phyloP scores from a whole-genome alignment of 345 rosid species.

The Citrus mangshanensis region DNA sequence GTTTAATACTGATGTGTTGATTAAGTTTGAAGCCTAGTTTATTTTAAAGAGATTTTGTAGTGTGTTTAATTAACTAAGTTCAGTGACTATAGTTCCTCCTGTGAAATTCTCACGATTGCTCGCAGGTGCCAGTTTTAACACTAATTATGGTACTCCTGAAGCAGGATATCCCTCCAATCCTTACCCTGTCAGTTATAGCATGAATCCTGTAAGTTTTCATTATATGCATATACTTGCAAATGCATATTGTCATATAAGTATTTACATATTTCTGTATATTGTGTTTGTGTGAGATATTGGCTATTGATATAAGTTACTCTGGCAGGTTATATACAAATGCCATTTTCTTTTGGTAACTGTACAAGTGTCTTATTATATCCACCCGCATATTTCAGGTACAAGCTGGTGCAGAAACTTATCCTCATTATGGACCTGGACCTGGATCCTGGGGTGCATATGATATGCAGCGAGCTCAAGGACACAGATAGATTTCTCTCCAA shows the following conservation, averaged over 20 bases:
- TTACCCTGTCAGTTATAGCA: conserved; percentile 63
- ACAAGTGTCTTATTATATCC: conserved; percentile 1
- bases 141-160: conserved; percentile 64
- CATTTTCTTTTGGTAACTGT: background rate
- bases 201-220: conserved; percentile 77
- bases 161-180: conserved; percentile 60
- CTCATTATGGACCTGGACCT: conserved; percentile 70
- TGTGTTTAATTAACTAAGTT: background rate
- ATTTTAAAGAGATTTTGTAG: background rate
- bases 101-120: conserved; percentile 6
- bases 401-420: conserved; percentile 59
- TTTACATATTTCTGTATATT: conserved; percentile 12
- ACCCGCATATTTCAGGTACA: conserved; percentile 44
- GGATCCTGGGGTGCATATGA: conserved; percentile 71
- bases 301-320: background rate
- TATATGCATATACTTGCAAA: background rate
- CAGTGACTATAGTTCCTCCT: background rate
- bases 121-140: conserved; percentile 56
- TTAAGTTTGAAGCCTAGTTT: background rate
- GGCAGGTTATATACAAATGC: background rate
- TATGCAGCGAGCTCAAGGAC: conserved; percentile 69
- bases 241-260: background rate
- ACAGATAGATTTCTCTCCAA: conserved; percentile 42
- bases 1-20: background rate
- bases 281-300: background rate